Evolutionary conservation across 805 yeast genomes (phyloP).

Genomic region (Candida broadrunensis): DNA sequence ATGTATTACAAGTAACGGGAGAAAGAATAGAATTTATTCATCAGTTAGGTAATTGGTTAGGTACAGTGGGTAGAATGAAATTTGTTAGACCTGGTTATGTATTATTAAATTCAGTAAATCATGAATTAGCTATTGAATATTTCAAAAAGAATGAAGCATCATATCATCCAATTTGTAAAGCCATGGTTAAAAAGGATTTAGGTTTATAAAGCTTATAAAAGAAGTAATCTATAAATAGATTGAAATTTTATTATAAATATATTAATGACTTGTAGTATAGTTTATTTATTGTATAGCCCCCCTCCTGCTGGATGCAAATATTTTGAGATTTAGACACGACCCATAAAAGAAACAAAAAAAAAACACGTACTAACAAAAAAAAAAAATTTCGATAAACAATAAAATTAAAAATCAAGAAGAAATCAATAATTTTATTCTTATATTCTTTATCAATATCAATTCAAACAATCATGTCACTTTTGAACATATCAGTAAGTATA

Average conservation of each 20-base stretch:
- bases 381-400: no score
- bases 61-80: conserved; percentile 92
- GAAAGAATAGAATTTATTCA: conserved; percentile 44
- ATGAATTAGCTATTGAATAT: conserved; percentile 60
- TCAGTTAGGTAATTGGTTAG: conserved; percentile 76
- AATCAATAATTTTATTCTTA: no score
- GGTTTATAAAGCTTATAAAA: no score
- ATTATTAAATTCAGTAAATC: conserved; percentile 61
- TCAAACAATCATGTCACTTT: conserved; percentile 8
- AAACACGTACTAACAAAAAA: no score
- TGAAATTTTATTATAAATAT: no score
- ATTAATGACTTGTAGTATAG: no score
- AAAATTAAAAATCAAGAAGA: no score
- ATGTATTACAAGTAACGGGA: conserved; percentile 59
- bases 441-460: no score
- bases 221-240: background rate
- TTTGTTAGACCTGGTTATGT: conserved; percentile 85
- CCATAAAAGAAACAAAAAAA: no score
- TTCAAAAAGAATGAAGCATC: conserved; percentile 55
- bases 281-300: no score
- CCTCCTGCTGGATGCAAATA: no score
- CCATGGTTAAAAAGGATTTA: conserved; percentile 81
- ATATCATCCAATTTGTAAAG: conserved; percentile 84
- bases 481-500: conserved; percentile 9
- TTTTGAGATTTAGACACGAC: no score